These are phyloP conservation scores for Arthrobotrys iridis DNA, from an alignment of 2,329 filamentous ascomycete genomes.

Conservation along the genomic window DNA sequence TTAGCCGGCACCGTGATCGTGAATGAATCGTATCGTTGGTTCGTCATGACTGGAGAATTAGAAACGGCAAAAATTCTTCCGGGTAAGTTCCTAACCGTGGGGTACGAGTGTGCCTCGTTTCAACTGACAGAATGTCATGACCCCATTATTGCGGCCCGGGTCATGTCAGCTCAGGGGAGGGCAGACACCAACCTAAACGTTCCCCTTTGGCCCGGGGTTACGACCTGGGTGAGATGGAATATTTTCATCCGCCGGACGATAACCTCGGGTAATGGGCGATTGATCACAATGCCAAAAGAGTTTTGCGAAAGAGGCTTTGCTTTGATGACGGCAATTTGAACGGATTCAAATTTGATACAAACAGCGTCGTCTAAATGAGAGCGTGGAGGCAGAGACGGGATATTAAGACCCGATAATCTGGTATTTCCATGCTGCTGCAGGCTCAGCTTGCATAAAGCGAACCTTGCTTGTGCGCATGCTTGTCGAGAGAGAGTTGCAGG, in stretches of 20 bases:
- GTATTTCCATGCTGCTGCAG: constrained; percentile 43
- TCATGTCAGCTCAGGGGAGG: constrained; percentile 1
- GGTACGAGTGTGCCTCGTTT: constrained; percentile 32
- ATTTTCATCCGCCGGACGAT: constrained; percentile 31
- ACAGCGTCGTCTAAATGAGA: constrained; percentile 21
- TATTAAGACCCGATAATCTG: constrained; percentile 35
- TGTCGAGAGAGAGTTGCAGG: constrained; percentile 22
- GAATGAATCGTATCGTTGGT: not conserved
- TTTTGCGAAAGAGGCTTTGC: constrained; percentile 10
- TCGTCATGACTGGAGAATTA: constrained; percentile 5
- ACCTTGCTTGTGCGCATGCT: constrained; percentile 30
- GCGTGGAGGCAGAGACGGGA: constrained; percentile 11
- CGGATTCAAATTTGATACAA: constrained; percentile 15
- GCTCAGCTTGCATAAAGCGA: constrained; percentile 26
- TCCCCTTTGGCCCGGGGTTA: constrained; percentile 43
- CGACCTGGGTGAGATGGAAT: constrained; percentile 13
- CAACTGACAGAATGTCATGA: constrained; percentile 15
- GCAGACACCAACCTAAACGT: not conserved
- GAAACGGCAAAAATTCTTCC: constrained; percentile 47
- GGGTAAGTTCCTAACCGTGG: constrained; percentile 18
- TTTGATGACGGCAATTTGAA: constrained; percentile 26
- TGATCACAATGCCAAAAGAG: constrained; percentile 13
- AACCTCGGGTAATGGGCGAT: constrained; percentile 31
- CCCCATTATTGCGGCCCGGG: constrained; percentile 19
- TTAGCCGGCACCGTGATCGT: constrained; percentile 50